phyloP scores from a whole-genome alignment of 2,329 filamentous ascomycete genomes.

The Rhytidhysteron rufulum region DNA sequence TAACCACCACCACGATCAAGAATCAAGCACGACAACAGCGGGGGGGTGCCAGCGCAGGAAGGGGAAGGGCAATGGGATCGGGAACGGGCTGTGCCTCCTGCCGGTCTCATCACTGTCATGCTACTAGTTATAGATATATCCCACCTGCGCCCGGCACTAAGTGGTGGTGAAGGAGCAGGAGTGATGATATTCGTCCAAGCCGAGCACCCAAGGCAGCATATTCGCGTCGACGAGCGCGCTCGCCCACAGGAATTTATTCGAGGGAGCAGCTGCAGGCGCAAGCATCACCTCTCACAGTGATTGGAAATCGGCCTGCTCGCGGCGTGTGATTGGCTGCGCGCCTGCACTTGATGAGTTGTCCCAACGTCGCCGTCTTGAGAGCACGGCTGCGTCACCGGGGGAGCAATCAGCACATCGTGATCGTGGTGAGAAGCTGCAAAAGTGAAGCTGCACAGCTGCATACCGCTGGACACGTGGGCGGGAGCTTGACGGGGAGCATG shows the following conservation, averaged over 20 bases:
- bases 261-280: slow-evolving; percentile 4
- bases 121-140: no score
- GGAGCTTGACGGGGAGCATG: no score
- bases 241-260: slow-evolving; percentile 3
- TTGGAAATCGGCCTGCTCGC: slow-evolving; percentile 9
- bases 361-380: slow-evolving; percentile 10
- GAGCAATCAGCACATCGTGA: slow-evolving; percentile 18
- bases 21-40: slow-evolving; percentile 6
- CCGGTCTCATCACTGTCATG: slow-evolving; percentile 6
- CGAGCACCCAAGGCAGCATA: slow-evolving; percentile 13
- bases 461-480: slow-evolving; percentile 7
- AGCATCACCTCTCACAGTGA: slow-evolving; percentile 9
- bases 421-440: slow-evolving; percentile 2
- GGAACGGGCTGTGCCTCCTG: slow-evolving; percentile 9
- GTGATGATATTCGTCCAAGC: slow-evolving; percentile 1
- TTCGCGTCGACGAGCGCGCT: slow-evolving; percentile 14
- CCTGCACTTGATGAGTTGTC: slow-evolving; percentile 32
- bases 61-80: no score
- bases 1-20: slow-evolving; percentile 2
- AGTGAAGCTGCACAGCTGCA: slow-evolving; percentile 19
- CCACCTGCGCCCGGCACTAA: no score
- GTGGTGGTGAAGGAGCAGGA: no score
- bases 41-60: slow-evolving; percentile 10
- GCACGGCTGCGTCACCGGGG: slow-evolving; percentile 17
- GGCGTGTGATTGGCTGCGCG: slow-evolving; percentile 9